These are phyloP conservation scores for Rhodotorula sp. DNA, from an alignment of 1,284 basidiomycete species.

Conservation along the genomic window DNA sequence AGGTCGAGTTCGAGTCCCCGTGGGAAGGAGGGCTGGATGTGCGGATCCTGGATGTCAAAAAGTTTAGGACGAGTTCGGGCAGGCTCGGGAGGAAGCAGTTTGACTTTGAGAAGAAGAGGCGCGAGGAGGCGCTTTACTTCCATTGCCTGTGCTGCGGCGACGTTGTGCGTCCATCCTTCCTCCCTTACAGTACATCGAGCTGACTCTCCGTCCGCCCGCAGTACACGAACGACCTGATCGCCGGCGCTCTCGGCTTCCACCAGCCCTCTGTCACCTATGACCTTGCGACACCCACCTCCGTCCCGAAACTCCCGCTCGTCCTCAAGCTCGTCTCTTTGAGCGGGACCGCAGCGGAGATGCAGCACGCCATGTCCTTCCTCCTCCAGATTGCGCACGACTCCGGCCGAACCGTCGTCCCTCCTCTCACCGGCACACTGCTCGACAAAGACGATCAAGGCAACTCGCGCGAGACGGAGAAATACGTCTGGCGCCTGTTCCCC, in stretches of 20 bases:
- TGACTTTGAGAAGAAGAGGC: background rate
- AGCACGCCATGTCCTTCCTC: constrained; percentile 17
- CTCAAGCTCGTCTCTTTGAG: constrained; percentile 10
- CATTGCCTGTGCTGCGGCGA: constrained; percentile 30
- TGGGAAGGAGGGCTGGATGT: constrained; percentile 36
- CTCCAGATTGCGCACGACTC: constrained; percentile 27
- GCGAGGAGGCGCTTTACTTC: constrained; percentile 8
- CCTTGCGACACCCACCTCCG: background rate
- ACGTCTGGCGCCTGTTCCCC: constrained; percentile 30
- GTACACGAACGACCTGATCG: constrained; percentile 30
- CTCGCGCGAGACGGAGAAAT: background rate
- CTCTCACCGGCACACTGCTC: constrained; percentile 8
- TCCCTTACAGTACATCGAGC: no score
- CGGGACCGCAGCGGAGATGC: constrained; percentile 11
- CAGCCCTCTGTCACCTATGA: constrained; percentile 13
- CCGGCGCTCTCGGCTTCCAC: constrained; percentile 29
- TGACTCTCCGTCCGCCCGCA: background rate
- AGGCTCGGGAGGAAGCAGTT: constrained; percentile 2
- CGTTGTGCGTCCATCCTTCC: constrained; percentile 1
- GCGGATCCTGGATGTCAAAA: constrained; percentile 11
- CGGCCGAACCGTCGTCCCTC: constrained; percentile 17
- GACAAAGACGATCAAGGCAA: background rate
- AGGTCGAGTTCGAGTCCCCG: constrained; percentile 24
- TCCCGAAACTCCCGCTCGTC: constrained; percentile 18
- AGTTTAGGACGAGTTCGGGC: constrained; percentile 21